These are phyloP conservation scores for Sapria himalayana DNA, from an alignment of 345 rosid species.

Conservation along the genomic window DNA sequence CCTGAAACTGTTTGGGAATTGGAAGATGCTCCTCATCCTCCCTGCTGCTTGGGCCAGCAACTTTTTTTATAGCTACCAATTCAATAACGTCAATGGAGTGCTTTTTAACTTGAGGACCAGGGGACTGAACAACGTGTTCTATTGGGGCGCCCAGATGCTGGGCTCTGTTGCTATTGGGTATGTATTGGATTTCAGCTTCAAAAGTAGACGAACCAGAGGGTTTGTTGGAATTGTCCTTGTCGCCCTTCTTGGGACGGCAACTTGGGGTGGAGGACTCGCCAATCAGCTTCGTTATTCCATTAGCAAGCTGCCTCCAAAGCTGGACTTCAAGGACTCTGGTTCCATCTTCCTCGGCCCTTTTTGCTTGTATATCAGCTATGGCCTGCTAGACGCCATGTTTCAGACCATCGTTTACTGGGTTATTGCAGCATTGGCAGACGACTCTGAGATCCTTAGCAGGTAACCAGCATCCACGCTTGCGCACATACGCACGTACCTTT, in stretches of 20 bases:
- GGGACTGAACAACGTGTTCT: constrained; percentile 71
- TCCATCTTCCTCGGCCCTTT: constrained; percentile 48
- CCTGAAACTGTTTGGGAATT: constrained; percentile 24
- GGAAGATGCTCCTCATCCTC: constrained; percentile 56
- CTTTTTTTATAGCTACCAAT: constrained; percentile 70
- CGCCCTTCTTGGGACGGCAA: constrained; percentile 31
- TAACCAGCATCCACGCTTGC: too few relatives aligned
- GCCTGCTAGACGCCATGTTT: constrained; percentile 78
- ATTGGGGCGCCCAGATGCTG: constrained; percentile 88
- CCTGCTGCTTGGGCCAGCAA: constrained; percentile 91
- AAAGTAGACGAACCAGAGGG: constrained; percentile 48
- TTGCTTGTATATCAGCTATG: constrained; percentile 49
- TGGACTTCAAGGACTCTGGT: constrained; percentile 65
- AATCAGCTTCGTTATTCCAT: constrained; percentile 34
- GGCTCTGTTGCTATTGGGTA: constrained; percentile 60
- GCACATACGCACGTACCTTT: too few relatives aligned
- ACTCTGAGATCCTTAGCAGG: constrained; percentile 77
- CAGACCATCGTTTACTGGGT: constrained; percentile 86
- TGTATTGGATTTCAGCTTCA: constrained; percentile 55
- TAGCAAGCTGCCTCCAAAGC: constrained; percentile 13
- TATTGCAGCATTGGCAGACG: constrained; percentile 79
- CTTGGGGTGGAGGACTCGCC: constrained; percentile 80
- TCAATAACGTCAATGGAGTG: constrained; percentile 52
- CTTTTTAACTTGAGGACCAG: constrained; percentile 56
- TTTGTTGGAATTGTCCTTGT: constrained; percentile 47